Evolutionary conservation across 768 basidiomycete species (phyloP), one percentile per base, ranked within the genome.

Genomic region (Mycena kentingensis): DNA sequence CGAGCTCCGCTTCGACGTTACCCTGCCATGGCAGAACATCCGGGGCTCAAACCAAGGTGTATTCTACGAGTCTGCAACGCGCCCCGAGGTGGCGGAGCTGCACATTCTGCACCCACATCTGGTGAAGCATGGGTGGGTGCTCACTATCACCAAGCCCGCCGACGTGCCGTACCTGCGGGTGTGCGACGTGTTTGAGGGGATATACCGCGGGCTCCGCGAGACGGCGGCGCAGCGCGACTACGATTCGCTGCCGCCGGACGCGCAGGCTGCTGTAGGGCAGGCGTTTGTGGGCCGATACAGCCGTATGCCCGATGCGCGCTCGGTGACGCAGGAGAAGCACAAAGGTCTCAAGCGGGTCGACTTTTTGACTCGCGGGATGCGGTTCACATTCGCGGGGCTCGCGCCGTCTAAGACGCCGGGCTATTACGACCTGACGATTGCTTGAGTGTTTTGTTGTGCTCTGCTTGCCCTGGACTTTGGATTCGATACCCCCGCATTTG

Each of bases 301-400:
- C 42, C 46, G 44, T 19, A 58, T 54, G 28, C 38, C 41, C 11
- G 18, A 15, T 32, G 26, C 26, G 15, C 18, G 19, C 25, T 37
- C 24, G 5, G 5, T 38, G 46, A 37, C 21, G 5, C 3, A 48
- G 5, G 71, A 74, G 63, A 66, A 58, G 62, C 57, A 54, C 57
- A 73, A 74, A 61, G 73, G 73, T 5, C 51, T 75, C 24, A 74
- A 72, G 64, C 57, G 71, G 60, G 63, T 74, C 25, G 73, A 74
- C 55, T 70, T 73, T 60, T 63, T 74, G 51, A 68, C 69, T 27
- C 62, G 58, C 2, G 62, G 64, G 24, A 51, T 63, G n/a, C n/a
- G n/a, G n/a, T n/a, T n/a, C 34, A 54, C 51, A 25, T 74, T 74
- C 37, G 62, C 51, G 12, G 73, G 73, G 6, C 41, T 74, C 21